These are phyloP conservation scores for Tolypocladium amazonense DNA, from an alignment of 2,329 filamentous ascomycete genomes.

Conservation along the genomic window DNA sequence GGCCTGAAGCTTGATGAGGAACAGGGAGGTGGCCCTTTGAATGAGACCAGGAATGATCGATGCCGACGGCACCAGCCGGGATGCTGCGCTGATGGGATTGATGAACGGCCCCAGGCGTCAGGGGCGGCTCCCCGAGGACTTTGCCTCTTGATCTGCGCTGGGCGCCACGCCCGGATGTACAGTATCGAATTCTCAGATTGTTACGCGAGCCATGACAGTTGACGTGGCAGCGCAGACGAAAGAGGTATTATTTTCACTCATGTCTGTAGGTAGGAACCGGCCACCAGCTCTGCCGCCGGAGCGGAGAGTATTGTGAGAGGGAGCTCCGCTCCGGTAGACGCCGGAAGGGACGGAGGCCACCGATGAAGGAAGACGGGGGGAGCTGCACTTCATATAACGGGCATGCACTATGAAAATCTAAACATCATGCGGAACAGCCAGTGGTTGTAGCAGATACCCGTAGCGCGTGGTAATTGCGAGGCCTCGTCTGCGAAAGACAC, in stretches of 20 bases:
- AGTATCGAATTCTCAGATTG: neutral
- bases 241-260: neutral
- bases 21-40: neutral
- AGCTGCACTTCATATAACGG: neutral
- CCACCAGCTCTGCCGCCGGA: neutral
- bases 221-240: neutral
- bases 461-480: neutral
- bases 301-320: neutral
- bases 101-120: no score
- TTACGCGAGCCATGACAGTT: neutral
- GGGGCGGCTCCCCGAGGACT: no score
- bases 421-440: neutral
- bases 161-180: neutral
- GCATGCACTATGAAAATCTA: neutral
- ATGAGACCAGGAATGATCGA: neutral
- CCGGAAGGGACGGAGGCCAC: neutral
- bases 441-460: neutral
- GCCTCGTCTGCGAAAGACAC: neutral
- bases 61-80: neutral
- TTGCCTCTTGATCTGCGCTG: no score
- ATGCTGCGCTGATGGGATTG: neutral
- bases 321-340: neutral
- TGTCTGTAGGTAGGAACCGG: neutral
- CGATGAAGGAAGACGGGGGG: neutral
- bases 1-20: neutral